Evolutionary conservation across 768 basidiomycete genomes (phyloP).

Genomic region (Rhodotorula graminis): DNA sequence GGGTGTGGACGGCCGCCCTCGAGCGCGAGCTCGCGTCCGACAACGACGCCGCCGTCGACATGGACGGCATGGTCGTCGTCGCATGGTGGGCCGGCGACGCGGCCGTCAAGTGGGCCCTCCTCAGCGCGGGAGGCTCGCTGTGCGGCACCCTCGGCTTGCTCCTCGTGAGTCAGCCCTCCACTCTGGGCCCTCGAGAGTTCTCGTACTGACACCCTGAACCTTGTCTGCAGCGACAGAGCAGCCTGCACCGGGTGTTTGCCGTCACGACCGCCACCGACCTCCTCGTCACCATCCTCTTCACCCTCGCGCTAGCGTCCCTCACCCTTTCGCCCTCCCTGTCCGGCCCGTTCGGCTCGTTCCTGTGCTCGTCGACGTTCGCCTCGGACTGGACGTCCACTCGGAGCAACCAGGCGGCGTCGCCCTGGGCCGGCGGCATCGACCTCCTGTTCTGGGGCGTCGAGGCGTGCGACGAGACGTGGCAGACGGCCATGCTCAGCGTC

Average conservation of each 20-base stretch:
- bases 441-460: constrained; percentile 30
- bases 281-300: constrained; percentile 15
- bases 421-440: constrained; percentile 8
- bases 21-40: not conserved
- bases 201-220: not conserved
- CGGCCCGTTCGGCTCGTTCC: constrained; percentile 16
- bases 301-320: constrained; percentile 24
- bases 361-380: constrained; percentile 25
- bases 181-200: not conserved
- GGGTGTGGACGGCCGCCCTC: not conserved
- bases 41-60: constrained; percentile 9
- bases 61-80: constrained; percentile 17
- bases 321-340: constrained; percentile 27
- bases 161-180: not conserved
- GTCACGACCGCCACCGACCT: constrained; percentile 27
- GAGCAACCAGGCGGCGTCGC: not conserved
- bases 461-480: constrained; percentile 34
- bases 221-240: not conserved
- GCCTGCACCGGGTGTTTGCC: constrained; percentile 25
- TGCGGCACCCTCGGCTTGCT: constrained; percentile 13
- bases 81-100: constrained; percentile 22
- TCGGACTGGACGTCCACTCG: not conserved
- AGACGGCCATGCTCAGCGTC: constrained; percentile 7
- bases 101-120: constrained; percentile 6
- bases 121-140: constrained; percentile 9